Evolutionary conservation across 139 green algal species (phyloP).

Genomic region (Coelastrella sp.): DNA sequence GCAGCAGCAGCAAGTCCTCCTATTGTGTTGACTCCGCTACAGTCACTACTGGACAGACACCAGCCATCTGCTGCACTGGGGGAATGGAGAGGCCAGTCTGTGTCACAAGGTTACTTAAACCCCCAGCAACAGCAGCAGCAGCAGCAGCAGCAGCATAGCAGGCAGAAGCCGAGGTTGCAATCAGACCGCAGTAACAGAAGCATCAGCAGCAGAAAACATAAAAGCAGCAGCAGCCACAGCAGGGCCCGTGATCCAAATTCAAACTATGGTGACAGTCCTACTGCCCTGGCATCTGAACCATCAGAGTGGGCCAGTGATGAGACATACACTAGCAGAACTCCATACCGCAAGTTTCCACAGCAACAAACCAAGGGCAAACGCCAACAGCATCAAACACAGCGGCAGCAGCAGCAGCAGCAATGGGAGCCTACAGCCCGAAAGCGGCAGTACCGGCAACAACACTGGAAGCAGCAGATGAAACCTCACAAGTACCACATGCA

Average conservation of each 20-base stretch:
- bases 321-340: no score
- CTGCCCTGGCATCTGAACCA: no score
- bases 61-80: not conserved
- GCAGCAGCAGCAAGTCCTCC: not conserved
- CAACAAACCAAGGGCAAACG: not conserved
- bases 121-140: slow-evolving; percentile 7
- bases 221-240: not conserved
- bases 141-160: not conserved
- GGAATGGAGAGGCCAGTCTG: not conserved
- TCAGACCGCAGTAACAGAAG: not conserved
- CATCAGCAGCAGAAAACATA: not conserved
- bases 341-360: no score
- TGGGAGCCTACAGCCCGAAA: no score
- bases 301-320: no score
- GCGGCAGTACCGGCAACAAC: not conserved
- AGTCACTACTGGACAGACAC: not conserved
- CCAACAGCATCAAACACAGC: not conserved
- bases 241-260: no score
- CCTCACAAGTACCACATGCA: not conserved
- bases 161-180: not conserved
- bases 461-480: not conserved
- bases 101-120: not conserved
- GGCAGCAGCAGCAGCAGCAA: not conserved
- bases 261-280: no score
- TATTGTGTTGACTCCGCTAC: not conserved